Conservation (phyloP, 345 rosid species). For the Nephelium lappaceum region DNA sequence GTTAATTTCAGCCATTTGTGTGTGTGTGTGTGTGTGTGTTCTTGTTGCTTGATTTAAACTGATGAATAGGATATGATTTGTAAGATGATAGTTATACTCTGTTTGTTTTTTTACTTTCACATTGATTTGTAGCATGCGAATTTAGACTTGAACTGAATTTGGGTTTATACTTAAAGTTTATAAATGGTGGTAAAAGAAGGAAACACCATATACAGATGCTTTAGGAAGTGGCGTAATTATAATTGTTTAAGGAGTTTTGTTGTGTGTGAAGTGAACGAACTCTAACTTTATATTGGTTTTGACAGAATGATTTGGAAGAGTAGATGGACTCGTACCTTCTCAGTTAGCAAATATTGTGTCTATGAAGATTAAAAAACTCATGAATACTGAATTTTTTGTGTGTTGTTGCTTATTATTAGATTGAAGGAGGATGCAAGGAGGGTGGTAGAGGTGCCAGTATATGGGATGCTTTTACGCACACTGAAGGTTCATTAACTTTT, state of each 20-base stretch:
- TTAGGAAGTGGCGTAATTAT: not conserved
- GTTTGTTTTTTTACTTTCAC: not conserved
- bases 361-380: not conserved
- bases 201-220: not conserved
- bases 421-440: conserved; percentile 84
- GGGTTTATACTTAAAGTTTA: not conserved
- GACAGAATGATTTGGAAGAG: not conserved
- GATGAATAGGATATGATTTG: not conserved
- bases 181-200: not conserved
- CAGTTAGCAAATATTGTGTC: not conserved
- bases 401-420: conserved; percentile 44
- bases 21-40: no score
- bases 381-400: not conserved
- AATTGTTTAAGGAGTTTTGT: not conserved
- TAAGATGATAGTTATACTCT: not conserved
- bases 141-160: not conserved
- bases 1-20: no score
- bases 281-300: not conserved
- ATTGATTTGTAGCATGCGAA: not conserved
- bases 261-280: not conserved
- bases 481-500: conserved; percentile 43
- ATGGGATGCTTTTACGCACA: conserved; percentile 85
- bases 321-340: not conserved
- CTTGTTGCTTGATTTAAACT: not conserved
- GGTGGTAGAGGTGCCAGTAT: conserved; percentile 80